These are phyloP conservation scores for Przewalskia tangutica DNA, from an alignment of 257 asterid species.

Conservation along the genomic window DNA sequence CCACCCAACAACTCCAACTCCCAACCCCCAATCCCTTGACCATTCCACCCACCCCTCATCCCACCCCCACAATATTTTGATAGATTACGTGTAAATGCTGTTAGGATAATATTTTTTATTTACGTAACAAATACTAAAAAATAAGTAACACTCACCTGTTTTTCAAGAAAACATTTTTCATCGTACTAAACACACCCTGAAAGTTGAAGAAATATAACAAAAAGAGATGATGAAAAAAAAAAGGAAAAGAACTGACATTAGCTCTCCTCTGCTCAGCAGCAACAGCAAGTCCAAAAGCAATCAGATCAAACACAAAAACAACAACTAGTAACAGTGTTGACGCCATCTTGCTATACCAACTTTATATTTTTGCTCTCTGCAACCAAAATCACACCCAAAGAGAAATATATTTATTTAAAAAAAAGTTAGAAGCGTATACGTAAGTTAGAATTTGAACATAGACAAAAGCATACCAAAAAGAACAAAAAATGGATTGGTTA, in stretches of 20 bases:
- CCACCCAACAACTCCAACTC: too few species aligned
- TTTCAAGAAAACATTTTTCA: too few species aligned
- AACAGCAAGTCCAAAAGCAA: conserved; percentile 74
- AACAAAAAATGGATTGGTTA: too few species aligned
- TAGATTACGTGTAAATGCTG: too few species aligned
- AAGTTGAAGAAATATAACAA: not conserved
- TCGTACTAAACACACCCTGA: too few species aligned
- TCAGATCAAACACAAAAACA: conserved; percentile 52
- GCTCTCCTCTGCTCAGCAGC: conserved; percentile 71
- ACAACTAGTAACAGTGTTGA: conserved; percentile 38
- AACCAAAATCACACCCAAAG: not conserved
- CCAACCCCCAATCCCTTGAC: too few species aligned
- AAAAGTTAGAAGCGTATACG: not conserved
- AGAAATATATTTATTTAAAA: too few species aligned
- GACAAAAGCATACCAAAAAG: not conserved
- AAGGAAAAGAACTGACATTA: conserved; percentile 30
- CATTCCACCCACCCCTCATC: too few species aligned
- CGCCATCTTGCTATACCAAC: conserved; percentile 26
- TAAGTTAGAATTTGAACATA: not conserved
- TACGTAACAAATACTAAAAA: too few species aligned
- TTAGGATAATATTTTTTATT: too few species aligned
- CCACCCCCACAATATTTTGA: too few species aligned
- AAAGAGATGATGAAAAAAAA: not conserved
- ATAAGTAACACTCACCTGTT: too few species aligned
- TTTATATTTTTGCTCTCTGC: not conserved